Evolutionary conservation across 2,329 filamentous ascomycete species (phyloP), one percentile per base, ranked within the genome.

Genomic region (Cladosporium sp.): DNA sequence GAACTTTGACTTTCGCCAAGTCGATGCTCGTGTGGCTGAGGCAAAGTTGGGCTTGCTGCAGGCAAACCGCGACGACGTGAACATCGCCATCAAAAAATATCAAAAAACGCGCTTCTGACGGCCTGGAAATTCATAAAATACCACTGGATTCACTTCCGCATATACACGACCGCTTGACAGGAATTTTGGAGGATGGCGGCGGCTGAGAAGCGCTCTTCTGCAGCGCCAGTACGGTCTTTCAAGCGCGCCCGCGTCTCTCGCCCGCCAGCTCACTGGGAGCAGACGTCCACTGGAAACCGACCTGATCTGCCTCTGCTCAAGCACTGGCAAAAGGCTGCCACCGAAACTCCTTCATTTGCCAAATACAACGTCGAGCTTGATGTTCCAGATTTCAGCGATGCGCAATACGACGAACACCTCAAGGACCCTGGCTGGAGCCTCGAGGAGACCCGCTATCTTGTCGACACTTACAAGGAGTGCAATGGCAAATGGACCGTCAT

Each of bases 401-500:
- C 91, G 56, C 86, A 95, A 66, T 99, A 99, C 70, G 80, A 85
- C 54, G 77, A 82, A 51, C 82, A 86, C 55, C 71, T 99, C 44
- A 79, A 83, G 60, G 86, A 78, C 63, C 75, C 82, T 12, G 84
- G 92, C 60, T 99, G 93, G 93, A 85, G 87, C 12, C 89, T 86
- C 63, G 86, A 93, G 61, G 93, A 99, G 71, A 99, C 93, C 7
- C 90, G 96, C 65, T 96, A 96, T 64, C 71, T 99, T 56, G 80
- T 97, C 65, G 74, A 81, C 3, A 67, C 92, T 30, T 88, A 83
- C 12, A 79, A 79, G 51, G 86, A 91, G 41, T 96, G 84, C 64
- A 89, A 95, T 64, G 78, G 96, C 54, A 85, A 93, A 58, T 99
- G 93, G 90, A 80, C 92, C 3, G 69, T 97, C 13, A 88, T 99